Evolutionary conservation across 257 asterid genomes (phyloP), one percentile per base, ranked within the genome.

Genomic region (Solanum bukasovii): DNA sequence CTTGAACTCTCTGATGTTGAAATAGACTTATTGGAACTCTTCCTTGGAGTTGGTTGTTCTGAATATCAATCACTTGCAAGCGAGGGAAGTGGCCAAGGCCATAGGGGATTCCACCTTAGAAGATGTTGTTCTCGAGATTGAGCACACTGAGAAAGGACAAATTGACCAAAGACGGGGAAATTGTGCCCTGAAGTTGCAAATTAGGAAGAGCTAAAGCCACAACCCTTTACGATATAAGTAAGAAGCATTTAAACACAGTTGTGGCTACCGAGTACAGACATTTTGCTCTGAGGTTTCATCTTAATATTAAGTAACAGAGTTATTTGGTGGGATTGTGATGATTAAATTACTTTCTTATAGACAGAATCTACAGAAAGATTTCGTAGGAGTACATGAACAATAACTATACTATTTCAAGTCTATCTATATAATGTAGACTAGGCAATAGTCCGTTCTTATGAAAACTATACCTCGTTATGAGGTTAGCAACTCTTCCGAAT

Each of bases 401-500:
- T 20, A 68, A 73, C 11, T 38, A 6, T 75, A 23, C 29, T 52
- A 23, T 37, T 75, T n/a, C 34, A 12, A 38, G 56, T 6, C 9
- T 34, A 73, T 73, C 29, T 73, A 44, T 44, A 44, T 44, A 44
- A 73, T 21, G 74, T 68, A 27, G 82, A 86, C 95, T 27, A 27
- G 75, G 21, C 37, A 68, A 13, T 68, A 68, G 75, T 29, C 35
- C 23, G 1, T 68, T 68, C 75, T 27, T 68, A 13, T 68, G 37
- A 68, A 27, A 68, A 29, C 75, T 27, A 68, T 68, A 5, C 75
- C 37, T 89, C 77, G 88, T 86, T 63, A 95, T 87, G 42, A 95
- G 92, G 83, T 92, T 94, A 67, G 94, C 97, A 87, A 96, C 94
- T 89, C 94, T 90, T 27, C 73, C 35, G 6, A 67, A 33, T 67